Evolutionary conservation across 257 asterid species (phyloP).

Genomic region (Solanum piurae): DNA sequence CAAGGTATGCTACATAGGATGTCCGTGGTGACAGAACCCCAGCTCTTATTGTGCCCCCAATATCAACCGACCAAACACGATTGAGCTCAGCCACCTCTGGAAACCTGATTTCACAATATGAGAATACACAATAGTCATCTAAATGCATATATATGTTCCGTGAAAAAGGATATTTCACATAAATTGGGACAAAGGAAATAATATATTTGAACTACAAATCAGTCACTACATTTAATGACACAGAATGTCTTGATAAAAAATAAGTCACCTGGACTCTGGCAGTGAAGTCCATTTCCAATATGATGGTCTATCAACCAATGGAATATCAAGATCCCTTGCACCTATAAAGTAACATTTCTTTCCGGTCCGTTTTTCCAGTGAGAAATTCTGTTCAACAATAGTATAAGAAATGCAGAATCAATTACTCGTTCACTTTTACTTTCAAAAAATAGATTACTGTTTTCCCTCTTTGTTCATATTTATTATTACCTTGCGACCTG

Average conservation of each 20-base stretch:
- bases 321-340: not conserved
- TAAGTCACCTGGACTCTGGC: too few species aligned
- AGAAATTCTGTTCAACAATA: not conserved
- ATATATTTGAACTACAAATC: not conserved
- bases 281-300: not conserved
- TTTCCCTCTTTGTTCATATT: not conserved
- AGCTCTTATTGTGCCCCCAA: not conserved
- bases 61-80: not conserved
- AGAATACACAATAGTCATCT: too few species aligned
- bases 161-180: not conserved
- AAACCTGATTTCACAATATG: not conserved
- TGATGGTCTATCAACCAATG: not conserved
- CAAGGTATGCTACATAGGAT: not conserved
- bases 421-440: not conserved
- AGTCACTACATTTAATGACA: not conserved
- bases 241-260: not conserved
- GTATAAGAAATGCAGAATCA: not conserved
- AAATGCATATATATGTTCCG: too few species aligned
- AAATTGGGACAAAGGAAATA: not conserved
- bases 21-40: not conserved
- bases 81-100: not conserved
- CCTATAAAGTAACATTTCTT: constrained; percentile 7
- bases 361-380: constrained; percentile 5
- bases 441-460: not conserved
- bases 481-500: not conserved